Evolutionary conservation across 305 asterid species (phyloP).

Genomic region (Euphrasia arctica): DNA sequence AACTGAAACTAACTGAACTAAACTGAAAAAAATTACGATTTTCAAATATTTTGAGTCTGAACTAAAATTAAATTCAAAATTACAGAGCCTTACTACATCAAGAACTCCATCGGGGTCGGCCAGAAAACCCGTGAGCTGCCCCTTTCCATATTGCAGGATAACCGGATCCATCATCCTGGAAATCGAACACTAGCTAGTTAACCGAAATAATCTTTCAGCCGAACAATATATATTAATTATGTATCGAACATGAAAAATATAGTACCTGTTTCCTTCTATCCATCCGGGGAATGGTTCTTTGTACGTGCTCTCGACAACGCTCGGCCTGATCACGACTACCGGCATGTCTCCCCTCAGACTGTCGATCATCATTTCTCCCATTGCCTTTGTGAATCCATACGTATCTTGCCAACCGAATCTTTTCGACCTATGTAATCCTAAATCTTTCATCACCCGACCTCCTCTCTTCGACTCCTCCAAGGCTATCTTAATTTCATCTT

Average conservation of each 20-base stretch:
- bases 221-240: too few relatives aligned
- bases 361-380: slow-evolving; percentile 99
- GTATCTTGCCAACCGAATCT: slow-evolving; percentile 98
- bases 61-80: too few relatives aligned
- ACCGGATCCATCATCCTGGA: slow-evolving; percentile 99
- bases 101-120: slow-evolving; percentile 91
- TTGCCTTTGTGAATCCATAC: slow-evolving; percentile 89
- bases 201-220: neutral
- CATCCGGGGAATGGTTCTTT: slow-evolving; percentile 97
- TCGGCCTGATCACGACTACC: slow-evolving; percentile 84
- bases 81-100: slow-evolving; percentile 67
- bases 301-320: slow-evolving; percentile 99
- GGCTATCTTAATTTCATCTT: slow-evolving; percentile 74
- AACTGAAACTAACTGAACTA: too few relatives aligned
- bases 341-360: slow-evolving; percentile 72
- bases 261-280: slow-evolving; percentile 96
- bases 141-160: slow-evolving; percentile 85
- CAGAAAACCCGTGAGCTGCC: slow-evolving; percentile 85
- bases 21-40: neutral
- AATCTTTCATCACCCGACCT: slow-evolving; percentile 64
- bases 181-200: neutral
- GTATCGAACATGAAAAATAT: neutral
- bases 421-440: slow-evolving; percentile 88
- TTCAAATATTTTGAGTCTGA: too few relatives aligned
- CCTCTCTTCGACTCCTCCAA: slow-evolving; percentile 44